Evolutionary conservation across 768 basidiomycete species (phyloP).

Genomic region (Rhodotorula toruloides): DNA sequence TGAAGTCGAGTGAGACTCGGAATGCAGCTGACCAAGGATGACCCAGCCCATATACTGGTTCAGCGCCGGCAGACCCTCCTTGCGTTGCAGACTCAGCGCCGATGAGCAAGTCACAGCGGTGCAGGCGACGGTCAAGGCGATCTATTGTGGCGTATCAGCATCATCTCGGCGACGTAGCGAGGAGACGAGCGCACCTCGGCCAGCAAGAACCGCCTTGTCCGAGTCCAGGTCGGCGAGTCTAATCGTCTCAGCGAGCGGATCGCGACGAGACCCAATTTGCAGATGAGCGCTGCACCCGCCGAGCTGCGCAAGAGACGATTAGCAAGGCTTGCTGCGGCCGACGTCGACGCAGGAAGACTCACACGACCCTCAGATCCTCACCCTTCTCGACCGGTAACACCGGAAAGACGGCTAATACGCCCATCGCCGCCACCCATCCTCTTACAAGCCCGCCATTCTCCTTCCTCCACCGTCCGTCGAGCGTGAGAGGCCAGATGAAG

Average conservation of each 20-base stretch:
- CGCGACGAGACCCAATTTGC: neutral
- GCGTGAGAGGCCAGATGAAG: conserved; percentile 57
- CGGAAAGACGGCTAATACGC: conserved; percentile 63
- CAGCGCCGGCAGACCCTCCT: conserved; percentile 58
- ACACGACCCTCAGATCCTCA: conserved; percentile 63
- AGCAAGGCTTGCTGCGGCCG: no score
- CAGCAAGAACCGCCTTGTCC: neutral
- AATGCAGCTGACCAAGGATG: conserved; percentile 53
- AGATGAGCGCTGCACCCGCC: neutral
- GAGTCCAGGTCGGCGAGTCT: neutral
- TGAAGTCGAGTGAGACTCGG: neutral
- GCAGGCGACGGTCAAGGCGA: conserved; percentile 40
- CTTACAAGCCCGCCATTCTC: conserved; percentile 44
- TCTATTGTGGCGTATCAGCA: neutral
- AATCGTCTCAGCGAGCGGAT: neutral
- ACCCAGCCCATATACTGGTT: conserved; percentile 65
- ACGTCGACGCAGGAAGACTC: no score
- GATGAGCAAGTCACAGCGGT: conserved; percentile 60
- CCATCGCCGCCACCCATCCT: conserved; percentile 55
- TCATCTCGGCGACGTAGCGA: neutral
- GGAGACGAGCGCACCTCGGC: conserved; percentile 9
- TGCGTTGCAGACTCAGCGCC: conserved; percentile 59
- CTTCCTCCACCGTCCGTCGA: conserved; percentile 49
- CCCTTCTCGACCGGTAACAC: conserved; percentile 65
- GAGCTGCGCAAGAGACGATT: conserved; percentile 9